These are phyloP conservation scores for Tylopilus microsporus DNA, from an alignment of 1,284 basidiomycete genomes.

Conservation along the genomic window DNA sequence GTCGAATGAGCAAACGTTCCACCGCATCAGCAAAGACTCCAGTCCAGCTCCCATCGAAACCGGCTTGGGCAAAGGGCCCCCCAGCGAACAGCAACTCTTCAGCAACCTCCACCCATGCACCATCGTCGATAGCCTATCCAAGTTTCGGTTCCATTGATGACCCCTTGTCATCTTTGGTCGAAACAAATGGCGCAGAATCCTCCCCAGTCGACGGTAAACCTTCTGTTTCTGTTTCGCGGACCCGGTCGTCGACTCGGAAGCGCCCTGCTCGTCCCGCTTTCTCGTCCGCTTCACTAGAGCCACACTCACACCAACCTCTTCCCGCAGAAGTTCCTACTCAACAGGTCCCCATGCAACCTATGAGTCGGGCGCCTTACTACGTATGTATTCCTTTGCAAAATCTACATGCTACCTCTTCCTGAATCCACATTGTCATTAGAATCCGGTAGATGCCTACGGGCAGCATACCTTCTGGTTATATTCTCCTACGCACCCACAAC, in stretches of 20 bases:
- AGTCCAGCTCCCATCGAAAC: constrained; percentile 64
- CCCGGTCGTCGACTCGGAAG: too few species aligned
- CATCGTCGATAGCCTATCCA: constrained; percentile 46
- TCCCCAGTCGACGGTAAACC: constrained; percentile 43
- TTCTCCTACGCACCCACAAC: constrained; percentile 38
- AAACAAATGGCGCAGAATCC: too few species aligned
- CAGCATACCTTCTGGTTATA: constrained; percentile 28
- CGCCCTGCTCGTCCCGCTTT: too few species aligned
- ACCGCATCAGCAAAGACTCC: constrained; percentile 66
- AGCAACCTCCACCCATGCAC: constrained; percentile 47
- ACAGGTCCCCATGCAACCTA: constrained; percentile 37
- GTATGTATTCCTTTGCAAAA: constrained; percentile 34
- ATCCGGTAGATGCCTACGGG: constrained; percentile 22
- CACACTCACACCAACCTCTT: constrained; percentile 45
- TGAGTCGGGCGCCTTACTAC: constrained; percentile 35
- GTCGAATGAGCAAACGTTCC: constrained; percentile 79
- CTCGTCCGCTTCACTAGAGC: constrained; percentile 5
- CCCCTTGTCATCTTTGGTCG: too few species aligned
- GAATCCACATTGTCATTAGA: constrained; percentile 15
- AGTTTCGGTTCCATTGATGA: constrained; percentile 40
- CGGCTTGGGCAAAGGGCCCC: constrained; percentile 73
- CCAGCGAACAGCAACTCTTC: constrained; percentile 48
- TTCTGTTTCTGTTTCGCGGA: too few species aligned
- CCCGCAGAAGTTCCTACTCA: constrained; percentile 43
- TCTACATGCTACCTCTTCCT: constrained; percentile 8